These are phyloP conservation scores for Aspergillus sparsus DNA, from an alignment of 495 filamentous ascomycete genomes.

Conservation along the genomic window DNA sequence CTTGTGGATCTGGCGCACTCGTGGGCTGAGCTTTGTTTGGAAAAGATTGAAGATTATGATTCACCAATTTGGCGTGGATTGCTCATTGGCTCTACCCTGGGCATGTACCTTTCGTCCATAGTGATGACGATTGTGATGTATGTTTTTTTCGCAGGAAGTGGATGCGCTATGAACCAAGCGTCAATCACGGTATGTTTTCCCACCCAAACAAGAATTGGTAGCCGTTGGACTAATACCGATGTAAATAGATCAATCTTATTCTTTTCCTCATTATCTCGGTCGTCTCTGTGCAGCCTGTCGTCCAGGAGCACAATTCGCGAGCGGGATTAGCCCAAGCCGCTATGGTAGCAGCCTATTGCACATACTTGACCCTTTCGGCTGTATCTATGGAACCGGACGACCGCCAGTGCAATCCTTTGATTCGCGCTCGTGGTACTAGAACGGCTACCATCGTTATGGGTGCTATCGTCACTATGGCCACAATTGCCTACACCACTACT, in stretches of 20 bases:
- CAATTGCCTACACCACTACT: constrained; percentile 96
- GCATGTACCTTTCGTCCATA: constrained; percentile 88
- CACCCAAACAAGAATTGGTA: background rate
- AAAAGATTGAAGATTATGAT: constrained; percentile 88
- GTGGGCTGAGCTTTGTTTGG: constrained; percentile 96
- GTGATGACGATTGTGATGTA: constrained; percentile 97
- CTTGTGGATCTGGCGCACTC: constrained; percentile 94
- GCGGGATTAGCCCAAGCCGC: constrained; percentile 94
- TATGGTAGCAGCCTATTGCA: constrained; percentile 97
- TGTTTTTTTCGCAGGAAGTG: constrained; percentile 83
- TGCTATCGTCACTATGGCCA: constrained; percentile 94
- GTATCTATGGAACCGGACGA: constrained; percentile 99
- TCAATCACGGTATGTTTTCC: constrained; percentile 57
- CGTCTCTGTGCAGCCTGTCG: constrained; percentile 83
- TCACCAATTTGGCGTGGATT: constrained; percentile 80
- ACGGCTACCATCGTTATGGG: constrained; percentile 87
- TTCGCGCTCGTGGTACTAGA: constrained; percentile 85
- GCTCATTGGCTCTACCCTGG: constrained; percentile 86
- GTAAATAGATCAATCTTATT: constrained; percentile 71
- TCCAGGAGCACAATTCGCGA: constrained; percentile 90
- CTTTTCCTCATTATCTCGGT: constrained; percentile 78
- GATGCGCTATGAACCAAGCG: constrained; percentile 93
- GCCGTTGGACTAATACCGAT: constrained; percentile 21
- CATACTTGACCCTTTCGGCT: constrained; percentile 96
- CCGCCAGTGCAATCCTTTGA: constrained; percentile 86